Evolutionary conservation across 805 yeast genomes (phyloP).

Genomic region (Alloascoidea africana): DNA sequence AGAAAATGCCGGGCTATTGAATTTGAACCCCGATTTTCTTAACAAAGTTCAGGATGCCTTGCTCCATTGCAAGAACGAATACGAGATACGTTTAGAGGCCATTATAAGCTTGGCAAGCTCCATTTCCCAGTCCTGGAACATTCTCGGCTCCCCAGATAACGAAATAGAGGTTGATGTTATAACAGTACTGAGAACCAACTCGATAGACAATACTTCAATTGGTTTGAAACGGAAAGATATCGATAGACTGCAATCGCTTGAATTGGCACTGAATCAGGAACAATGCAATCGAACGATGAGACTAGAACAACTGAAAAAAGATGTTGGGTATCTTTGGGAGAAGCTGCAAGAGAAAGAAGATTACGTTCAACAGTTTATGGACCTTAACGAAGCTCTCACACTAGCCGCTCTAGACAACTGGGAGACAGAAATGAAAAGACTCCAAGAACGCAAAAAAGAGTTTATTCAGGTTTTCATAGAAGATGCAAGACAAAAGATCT

Average conservation of each 20-base stretch:
- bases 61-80: not conserved
- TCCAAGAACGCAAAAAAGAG: constrained; percentile 43
- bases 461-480: constrained; percentile 54
- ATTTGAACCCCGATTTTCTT: not conserved
- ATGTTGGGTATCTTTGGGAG: constrained; percentile 39
- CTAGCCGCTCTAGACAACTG: constrained; percentile 30
- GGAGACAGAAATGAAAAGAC: constrained; percentile 37
- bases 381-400: constrained; percentile 25
- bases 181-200: not conserved
- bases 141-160: not conserved
- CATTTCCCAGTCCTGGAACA: constrained; percentile 1
- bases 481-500: constrained; percentile 44
- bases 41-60: not conserved
- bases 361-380: constrained; percentile 26
- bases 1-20: not conserved
- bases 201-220: not conserved
- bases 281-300: constrained; percentile 16
- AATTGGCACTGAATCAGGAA: constrained; percentile 18
- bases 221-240: constrained; percentile 15
- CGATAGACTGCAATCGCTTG: constrained; percentile 10
- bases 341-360: constrained; percentile 34
- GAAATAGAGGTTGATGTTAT: not conserved
- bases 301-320: constrained; percentile 17
- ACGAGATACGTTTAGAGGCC: not conserved
- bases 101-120: not conserved